These are phyloP conservation scores for Talaromyces trachyspermus DNA, from an alignment of 495 filamentous ascomycete genomes.

Conservation along the genomic window DNA sequence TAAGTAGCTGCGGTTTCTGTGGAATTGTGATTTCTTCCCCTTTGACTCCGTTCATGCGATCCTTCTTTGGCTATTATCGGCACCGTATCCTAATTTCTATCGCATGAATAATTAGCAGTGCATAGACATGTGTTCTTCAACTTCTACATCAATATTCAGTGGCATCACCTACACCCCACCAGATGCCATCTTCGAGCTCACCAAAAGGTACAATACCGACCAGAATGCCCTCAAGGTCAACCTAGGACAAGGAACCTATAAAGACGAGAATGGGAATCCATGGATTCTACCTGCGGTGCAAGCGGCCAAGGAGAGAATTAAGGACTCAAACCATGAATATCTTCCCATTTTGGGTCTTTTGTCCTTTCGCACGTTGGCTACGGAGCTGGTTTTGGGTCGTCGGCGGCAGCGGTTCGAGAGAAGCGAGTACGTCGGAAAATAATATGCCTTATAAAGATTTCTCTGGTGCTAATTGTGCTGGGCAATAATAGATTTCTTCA, in stretches of 20 bases:
- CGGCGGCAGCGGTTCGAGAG: slow-evolving; percentile 8
- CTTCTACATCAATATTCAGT: slow-evolving; percentile 14
- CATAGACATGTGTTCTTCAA: neutral
- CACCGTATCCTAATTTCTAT: neutral
- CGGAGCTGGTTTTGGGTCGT: slow-evolving; percentile 18
- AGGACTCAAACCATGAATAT: slow-evolving; percentile 26
- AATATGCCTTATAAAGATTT: neutral
- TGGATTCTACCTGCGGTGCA: slow-evolving; percentile 33
- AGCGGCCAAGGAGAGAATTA: slow-evolving; percentile 10
- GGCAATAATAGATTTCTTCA: slow-evolving; percentile 16
- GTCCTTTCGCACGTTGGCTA: slow-evolving; percentile 17
- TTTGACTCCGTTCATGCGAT: neutral
- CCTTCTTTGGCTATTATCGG: neutral
- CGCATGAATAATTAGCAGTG: neutral
- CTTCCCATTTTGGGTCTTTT: slow-evolving; percentile 28
- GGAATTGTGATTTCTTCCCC: neutral
- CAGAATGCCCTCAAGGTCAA: slow-evolving; percentile 25
- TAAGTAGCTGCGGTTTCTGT: neutral
- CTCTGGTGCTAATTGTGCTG: neutral
- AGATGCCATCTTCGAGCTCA: slow-evolving; percentile 31
- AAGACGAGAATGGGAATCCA: slow-evolving; percentile 30
- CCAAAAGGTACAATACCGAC: slow-evolving; percentile 25
- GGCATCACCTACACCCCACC: slow-evolving; percentile 21
- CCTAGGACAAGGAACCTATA: slow-evolving; percentile 31
- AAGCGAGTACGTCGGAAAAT: slow-evolving; percentile 9